phyloP scores from a whole-genome alignment of 2,329 filamentous ascomycete genomes.

The Raffaelea albimanens region DNA sequence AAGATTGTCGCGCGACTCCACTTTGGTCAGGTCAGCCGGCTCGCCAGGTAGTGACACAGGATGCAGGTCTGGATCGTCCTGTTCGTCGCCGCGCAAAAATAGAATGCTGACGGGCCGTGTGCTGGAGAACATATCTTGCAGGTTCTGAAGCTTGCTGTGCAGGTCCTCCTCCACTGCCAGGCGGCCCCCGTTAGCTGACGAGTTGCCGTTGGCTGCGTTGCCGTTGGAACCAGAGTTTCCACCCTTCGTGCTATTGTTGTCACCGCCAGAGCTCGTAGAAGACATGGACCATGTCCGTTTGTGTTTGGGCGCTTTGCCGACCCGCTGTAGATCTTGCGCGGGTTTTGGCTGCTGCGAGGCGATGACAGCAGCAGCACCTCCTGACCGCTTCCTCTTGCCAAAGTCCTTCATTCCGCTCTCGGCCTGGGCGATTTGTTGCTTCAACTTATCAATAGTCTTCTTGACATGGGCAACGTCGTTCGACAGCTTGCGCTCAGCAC shows the following conservation, averaged over 20 bases:
- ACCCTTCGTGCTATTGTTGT: constrained; percentile 1
- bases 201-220: not conserved
- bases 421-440: constrained; percentile 80
- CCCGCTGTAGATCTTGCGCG: constrained; percentile 39
- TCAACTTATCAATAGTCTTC: constrained; percentile 92
- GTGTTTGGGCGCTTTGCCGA: constrained; percentile 81
- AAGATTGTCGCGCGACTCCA: constrained; percentile 36
- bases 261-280: constrained; percentile 56
- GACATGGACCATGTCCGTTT: constrained; percentile 95
- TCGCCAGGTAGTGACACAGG: constrained; percentile 68
- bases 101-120: constrained; percentile 70
- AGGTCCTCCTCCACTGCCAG: constrained; percentile 59
- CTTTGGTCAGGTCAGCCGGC: constrained; percentile 47
- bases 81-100: constrained; percentile 66
- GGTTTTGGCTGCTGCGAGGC: constrained; percentile 17
- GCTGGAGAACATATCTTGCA: constrained; percentile 85
- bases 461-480: constrained; percentile 93
- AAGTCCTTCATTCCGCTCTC: constrained; percentile 60
- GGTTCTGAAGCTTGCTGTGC: constrained; percentile 64
- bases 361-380: constrained; percentile 22
- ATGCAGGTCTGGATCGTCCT: constrained; percentile 70
- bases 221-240: not conserved
- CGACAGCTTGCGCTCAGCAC: constrained; percentile 86
- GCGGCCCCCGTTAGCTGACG: not conserved
- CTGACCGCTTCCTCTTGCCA: constrained; percentile 52